Evolutionary conservation across 2,329 filamentous ascomycete genomes (phyloP).

Genomic region (Colletotrichum destructivum): DNA sequence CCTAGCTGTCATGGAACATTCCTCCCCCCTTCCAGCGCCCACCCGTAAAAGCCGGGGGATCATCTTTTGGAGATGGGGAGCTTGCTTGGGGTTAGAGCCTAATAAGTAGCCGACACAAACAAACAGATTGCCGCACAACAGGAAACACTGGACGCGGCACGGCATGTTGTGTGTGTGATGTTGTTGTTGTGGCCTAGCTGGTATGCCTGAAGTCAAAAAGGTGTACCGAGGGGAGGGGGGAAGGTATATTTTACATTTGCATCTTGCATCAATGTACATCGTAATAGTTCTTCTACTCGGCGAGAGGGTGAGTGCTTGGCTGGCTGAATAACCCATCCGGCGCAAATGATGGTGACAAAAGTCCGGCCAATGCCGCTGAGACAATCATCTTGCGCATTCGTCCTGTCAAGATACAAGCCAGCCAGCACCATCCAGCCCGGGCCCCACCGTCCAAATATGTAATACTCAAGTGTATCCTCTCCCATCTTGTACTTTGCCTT

Average conservation of each 20-base stretch:
- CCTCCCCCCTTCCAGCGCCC: conserved; percentile 33
- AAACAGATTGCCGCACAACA: conserved; percentile 1
- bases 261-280: conserved; percentile 2
- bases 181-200: conserved; percentile 13
- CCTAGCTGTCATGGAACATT: conserved; percentile 42
- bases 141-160: conserved; percentile 23
- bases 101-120: conserved; percentile 14
- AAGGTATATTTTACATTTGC: not conserved
- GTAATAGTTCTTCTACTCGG: not conserved
- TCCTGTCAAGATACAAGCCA: conserved; percentile 23
- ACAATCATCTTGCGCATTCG: conserved; percentile 36
- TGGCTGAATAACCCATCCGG: not conserved
- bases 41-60: conserved; percentile 37
- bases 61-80: conserved; percentile 17
- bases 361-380: conserved; percentile 33
- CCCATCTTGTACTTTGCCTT: conserved; percentile 26
- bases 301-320: not conserved
- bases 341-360: not conserved
- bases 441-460: not conserved
- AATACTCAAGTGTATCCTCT: not conserved
- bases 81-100: conserved; percentile 33
- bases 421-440: conserved; percentile 13
- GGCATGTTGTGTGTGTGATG: not conserved
- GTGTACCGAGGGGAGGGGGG: not conserved
- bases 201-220: conserved; percentile 4